Base-by-base conservation (phyloP, 768 basidiomycete species). In the Lentinula raphanica region DNA sequence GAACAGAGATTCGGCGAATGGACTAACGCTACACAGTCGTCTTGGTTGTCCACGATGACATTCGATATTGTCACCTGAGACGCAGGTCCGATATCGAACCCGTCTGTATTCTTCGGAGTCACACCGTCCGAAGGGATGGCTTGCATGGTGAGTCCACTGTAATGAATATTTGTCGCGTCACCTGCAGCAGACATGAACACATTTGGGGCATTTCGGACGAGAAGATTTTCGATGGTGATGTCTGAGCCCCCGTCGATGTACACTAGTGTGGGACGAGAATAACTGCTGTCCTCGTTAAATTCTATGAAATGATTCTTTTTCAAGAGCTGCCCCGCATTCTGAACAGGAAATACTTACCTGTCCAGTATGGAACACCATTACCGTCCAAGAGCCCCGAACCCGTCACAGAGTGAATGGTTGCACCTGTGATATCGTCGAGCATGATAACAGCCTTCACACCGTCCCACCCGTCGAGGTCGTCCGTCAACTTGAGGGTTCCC, bases 131-230 rank as follows among this genome's bases (percentile, higher is more conserved):
- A 66, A 1, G 65, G 59, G 8, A 67, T 68, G 27, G 70, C 70
- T 38, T 67, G 65, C 54, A 72, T 44, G 5, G 49, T 60, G 32
- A 72, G 60, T 12, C 58, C 54, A 8, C 63, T 57, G 59, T 68
- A 72, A 1, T 66, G 11, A 46, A 70, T 63, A 29, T 69, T 67
- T 11, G 66, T 69, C 1, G 66, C 65, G 12, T 58, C 65, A 11
- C 70, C 69, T 9, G 36, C 61, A 23, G 70, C 69, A 13, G 67
- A 68, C 44, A 69, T 67, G 58, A 72, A 72, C 7, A 70, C 71
- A 42, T 70, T 72, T 4, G 66, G 64, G 17, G 63, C 61, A 55
- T 72, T 72, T 46, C 65, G 64, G 46, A 70, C 68, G n/a, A 61
- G 63, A 28, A 72, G 61, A 59, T 69, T 69, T 25, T 67, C 63